Conservation (phyloP, 805 yeast species). For the Vanderwaltozyma polyspora region DNA sequence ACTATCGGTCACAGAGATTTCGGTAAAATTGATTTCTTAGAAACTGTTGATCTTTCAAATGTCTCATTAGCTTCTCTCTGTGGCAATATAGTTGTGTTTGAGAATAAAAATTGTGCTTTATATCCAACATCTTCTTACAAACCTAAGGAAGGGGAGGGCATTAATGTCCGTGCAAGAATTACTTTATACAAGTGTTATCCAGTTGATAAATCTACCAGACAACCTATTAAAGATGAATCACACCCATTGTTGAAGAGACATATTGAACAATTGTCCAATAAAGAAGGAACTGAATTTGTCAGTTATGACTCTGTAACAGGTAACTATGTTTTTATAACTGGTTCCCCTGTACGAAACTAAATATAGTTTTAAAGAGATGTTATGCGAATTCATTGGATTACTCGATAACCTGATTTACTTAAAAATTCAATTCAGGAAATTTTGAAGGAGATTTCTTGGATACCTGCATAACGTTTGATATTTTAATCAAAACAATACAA, state of each 20-base stretch:
- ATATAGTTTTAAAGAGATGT: too few species aligned
- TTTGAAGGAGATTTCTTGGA: too few species aligned
- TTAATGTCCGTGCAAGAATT: constrained; percentile 63
- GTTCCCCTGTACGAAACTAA: constrained; percentile 8
- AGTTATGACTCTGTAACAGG: constrained; percentile 69
- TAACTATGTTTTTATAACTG: constrained; percentile 48
- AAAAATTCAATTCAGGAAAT: too few species aligned
- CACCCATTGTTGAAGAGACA: constrained; percentile 62
- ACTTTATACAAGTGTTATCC: constrained; percentile 77
- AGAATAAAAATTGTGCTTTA: constrained; percentile 47
- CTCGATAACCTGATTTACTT: too few species aligned
- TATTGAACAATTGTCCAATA: constrained; percentile 48
- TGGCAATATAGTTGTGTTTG: constrained; percentile 53
- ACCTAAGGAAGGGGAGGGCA: constrained; percentile 69
- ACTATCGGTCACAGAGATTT: constrained; percentile 60
- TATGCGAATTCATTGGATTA: too few species aligned
- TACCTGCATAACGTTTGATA: too few species aligned
- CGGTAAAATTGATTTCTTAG: constrained; percentile 64
- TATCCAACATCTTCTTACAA: constrained; percentile 55
- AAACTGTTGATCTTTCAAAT: constrained; percentile 72
- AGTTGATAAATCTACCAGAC: constrained; percentile 51
- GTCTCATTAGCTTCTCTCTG: constrained; percentile 50
- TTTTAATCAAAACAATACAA: too few species aligned
- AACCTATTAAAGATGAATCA: constrained; percentile 65
- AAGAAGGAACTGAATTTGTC: constrained; percentile 46